Conservation (phyloP, 2,329 filamentous ascomycete genomes). For the Aspergillus sp. region DNA sequence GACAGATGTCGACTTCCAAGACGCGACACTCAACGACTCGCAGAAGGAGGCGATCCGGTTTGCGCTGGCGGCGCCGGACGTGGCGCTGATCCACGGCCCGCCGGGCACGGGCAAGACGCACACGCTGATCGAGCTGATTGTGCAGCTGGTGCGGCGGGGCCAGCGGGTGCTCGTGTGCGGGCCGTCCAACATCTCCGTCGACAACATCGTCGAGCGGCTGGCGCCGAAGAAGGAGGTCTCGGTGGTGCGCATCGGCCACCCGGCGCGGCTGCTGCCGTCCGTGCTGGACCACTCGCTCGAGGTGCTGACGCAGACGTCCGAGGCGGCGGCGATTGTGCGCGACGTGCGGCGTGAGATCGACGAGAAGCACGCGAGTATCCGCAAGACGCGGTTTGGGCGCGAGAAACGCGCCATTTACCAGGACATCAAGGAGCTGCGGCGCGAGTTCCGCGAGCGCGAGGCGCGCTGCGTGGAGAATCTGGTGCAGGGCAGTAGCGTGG, state of each 20-base stretch:
- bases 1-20: conserved; percentile 49
- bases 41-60: conserved; percentile 71
- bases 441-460: conserved; percentile 85
- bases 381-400: conserved; percentile 77
- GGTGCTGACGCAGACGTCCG: conserved; percentile 83
- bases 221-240: conserved; percentile 74
- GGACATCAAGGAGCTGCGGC: conserved; percentile 80
- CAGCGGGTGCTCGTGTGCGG: conserved; percentile 87
- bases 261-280: conserved; percentile 82
- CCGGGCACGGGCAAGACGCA: conserved; percentile 97
- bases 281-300: conserved; percentile 90
- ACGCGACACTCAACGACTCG: conserved; percentile 59
- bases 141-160: conserved; percentile 76
- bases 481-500: conserved; percentile 75
- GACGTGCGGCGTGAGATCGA: conserved; percentile 94
- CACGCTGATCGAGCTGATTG: conserved; percentile 89
- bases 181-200: conserved; percentile 93
- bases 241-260: conserved; percentile 88
- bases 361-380: conserved; percentile 80
- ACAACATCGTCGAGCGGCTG: conserved; percentile 95
- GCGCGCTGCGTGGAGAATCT: conserved; percentile 75
- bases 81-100: conserved; percentile 90
- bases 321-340: conserved; percentile 82
- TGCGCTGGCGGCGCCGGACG: conserved; percentile 74
- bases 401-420: conserved; percentile 80